Evolutionary conservation across 768 basidiomycete genomes (phyloP).

Genomic region (Lactarius hatsudake): DNA sequence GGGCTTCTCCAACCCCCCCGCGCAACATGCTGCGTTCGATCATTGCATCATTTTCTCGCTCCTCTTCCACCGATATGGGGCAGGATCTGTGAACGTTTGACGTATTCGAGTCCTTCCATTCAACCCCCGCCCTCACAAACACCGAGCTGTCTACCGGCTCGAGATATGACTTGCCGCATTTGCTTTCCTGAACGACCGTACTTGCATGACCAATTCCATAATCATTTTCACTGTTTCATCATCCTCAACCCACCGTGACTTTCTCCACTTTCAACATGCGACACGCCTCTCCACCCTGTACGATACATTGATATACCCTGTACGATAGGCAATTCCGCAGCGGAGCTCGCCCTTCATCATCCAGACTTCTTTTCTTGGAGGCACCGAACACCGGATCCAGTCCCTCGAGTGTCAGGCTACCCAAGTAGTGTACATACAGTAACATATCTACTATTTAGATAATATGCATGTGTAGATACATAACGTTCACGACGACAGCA

Average conservation of each 20-base stretch:
- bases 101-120: background rate
- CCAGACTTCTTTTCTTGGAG: slow-evolving; percentile 1
- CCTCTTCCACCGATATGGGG: slow-evolving; percentile 11
- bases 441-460: slow-evolving; percentile 28
- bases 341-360: slow-evolving; percentile 10
- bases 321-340: slow-evolving; percentile 11
- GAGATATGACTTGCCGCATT: background rate
- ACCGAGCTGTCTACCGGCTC: background rate
- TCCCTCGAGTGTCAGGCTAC: background rate
- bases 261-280: slow-evolving; percentile 1
- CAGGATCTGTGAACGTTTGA: slow-evolving; percentile 2
- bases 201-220: slow-evolving; percentile 5
- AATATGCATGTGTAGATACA: slow-evolving; percentile 19
- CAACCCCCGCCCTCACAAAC: background rate
- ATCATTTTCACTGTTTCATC: background rate
- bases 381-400: background rate
- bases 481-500: slow-evolving; percentile 17
- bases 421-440: slow-evolving; percentile 16
- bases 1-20: slow-evolving; percentile 8
- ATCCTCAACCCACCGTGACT: background rate
- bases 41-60: slow-evolving; percentile 20
- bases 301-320: slow-evolving; percentile 11
- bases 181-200: slow-evolving; percentile 1
- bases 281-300: background rate
- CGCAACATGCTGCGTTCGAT: slow-evolving; percentile 23